Conservation (phyloP, 2,329 filamentous ascomycete genomes). For the Neofusicoccum ribis region DNA sequence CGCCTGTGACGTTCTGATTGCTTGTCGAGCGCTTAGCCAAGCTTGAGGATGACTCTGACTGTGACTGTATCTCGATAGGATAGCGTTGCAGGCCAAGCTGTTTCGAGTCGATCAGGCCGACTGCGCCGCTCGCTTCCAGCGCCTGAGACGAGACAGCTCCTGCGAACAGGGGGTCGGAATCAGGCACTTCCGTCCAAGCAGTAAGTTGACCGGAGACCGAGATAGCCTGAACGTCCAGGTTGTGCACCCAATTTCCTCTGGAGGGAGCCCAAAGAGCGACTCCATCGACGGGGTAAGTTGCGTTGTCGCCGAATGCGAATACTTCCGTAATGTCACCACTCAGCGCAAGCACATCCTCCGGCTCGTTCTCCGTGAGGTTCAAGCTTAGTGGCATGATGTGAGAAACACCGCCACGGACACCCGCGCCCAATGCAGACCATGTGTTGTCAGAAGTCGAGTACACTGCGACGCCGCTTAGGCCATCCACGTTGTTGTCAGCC, state of each 20-base stretch:
- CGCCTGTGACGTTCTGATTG: conserved; percentile 58
- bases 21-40: conserved; percentile 44
- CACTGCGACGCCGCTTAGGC: conserved; percentile 72
- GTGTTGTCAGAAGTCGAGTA: conserved; percentile 68
- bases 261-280: conserved; percentile 94
- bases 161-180: conserved; percentile 69
- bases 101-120: conserved; percentile 54
- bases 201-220: conserved; percentile 72
- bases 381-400: conserved; percentile 74
- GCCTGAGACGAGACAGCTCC: conserved; percentile 79
- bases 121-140: conserved; percentile 72
- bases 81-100: conserved; percentile 44
- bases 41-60: conserved; percentile 31
- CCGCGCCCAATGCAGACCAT: conserved; percentile 81
- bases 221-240: conserved; percentile 64
- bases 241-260: conserved; percentile 81
- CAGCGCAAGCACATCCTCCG: conserved; percentile 75
- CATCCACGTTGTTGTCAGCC: conserved; percentile 58
- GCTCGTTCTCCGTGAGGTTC: conserved; percentile 69
- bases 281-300: conserved; percentile 64
- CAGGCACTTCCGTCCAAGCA: conserved; percentile 66
- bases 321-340: conserved; percentile 78
- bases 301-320: conserved; percentile 64
- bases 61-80: conserved; percentile 54
- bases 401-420: conserved; percentile 77